Conservation (phyloP, 306 rosid genomes). For the Pyrus betulifolia region DNA sequence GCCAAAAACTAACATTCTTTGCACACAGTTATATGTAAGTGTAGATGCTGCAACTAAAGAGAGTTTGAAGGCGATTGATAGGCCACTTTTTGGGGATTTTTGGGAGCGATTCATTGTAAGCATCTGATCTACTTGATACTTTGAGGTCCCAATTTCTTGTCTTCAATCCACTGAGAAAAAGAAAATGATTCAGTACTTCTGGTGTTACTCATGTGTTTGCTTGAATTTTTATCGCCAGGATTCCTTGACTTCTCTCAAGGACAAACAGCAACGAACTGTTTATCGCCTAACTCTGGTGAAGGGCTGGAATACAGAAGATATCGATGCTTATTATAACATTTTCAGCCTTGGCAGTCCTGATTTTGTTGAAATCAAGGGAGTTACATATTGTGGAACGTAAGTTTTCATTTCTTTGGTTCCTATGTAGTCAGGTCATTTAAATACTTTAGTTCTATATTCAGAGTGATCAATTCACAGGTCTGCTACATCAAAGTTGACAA, state of each 20-base stretch:
- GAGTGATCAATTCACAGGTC: constrained; percentile 44
- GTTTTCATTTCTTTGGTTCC: constrained; percentile 16
- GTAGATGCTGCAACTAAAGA: constrained; percentile 98
- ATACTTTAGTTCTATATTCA: constrained; percentile 17
- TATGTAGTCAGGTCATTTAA: not conserved
- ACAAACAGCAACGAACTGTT: constrained; percentile 93
- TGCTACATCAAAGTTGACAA: constrained; percentile 84
- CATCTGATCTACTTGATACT: not conserved
- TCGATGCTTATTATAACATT: constrained; percentile 81
- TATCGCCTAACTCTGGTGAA: constrained; percentile 91
- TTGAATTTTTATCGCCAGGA: constrained; percentile 43
- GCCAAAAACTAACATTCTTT: too few species aligned
- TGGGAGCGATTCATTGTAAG: constrained; percentile 96
- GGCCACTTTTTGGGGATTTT: constrained; percentile 96
- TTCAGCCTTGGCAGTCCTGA: constrained; percentile 81
- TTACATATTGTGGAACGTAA: constrained; percentile 96
- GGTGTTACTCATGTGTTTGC: constrained; percentile 10
- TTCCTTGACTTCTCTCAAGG: constrained; percentile 71
- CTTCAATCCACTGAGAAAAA: too few species aligned
- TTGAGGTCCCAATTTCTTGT: not conserved
- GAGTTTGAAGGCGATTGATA: constrained; percentile 90
- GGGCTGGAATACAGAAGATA: constrained; percentile 92
- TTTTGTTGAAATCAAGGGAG: constrained; percentile 96
- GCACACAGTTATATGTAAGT: constrained; percentile 85
- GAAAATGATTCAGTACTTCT: not conserved